A percentile compares a stretch with the other conserved stretches of the same genome.
Evolutionary conservation across 306 rosid genomes (phyloP).

Genomic region (Inga oerstediana): DNA sequence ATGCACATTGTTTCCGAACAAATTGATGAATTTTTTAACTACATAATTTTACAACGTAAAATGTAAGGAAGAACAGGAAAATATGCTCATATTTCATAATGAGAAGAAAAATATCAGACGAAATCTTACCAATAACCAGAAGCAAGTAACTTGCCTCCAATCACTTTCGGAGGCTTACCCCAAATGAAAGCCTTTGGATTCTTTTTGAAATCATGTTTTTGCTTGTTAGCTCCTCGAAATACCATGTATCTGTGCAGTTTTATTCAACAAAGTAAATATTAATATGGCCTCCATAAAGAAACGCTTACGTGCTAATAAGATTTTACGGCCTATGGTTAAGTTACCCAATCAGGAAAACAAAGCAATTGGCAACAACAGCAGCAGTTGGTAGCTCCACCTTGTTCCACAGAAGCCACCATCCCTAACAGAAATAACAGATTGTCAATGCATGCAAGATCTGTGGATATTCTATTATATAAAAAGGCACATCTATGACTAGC

Average conservation of each 20-base stretch:
- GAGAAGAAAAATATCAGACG: slow-evolving; percentile 12
- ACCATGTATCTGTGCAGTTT: slow-evolving; percentile 69
- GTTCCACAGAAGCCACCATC: slow-evolving; percentile 92
- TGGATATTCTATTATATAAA: background rate
- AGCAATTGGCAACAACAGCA: slow-evolving; percentile 66
- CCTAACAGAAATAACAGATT: slow-evolving; percentile 52
- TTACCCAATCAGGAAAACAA: slow-evolving; percentile 89
- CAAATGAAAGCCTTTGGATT: slow-evolving; percentile 85
- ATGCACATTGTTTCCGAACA: slow-evolving; percentile 4
- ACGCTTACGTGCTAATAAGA: slow-evolving; percentile 15
- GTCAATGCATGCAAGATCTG: slow-evolving; percentile 28
- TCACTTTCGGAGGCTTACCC: slow-evolving; percentile 84
- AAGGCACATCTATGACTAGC: slow-evolving; percentile 24
- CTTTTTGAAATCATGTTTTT: slow-evolving; percentile 88
- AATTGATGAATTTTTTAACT: background rate
- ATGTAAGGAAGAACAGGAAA: slow-evolving; percentile 8
- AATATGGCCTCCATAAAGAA: slow-evolving; percentile 1
- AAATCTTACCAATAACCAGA: slow-evolving; percentile 94
- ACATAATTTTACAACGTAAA: background rate
- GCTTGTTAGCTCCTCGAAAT: slow-evolving; percentile 98
- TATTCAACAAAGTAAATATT: slow-evolving; percentile 26
- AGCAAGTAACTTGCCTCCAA: slow-evolving; percentile 94
- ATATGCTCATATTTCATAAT: background rate
- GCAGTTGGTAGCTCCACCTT: slow-evolving; percentile 69
- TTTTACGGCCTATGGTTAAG: slow-evolving; percentile 11